These are phyloP conservation scores for Phytophthora quininea DNA, from an alignment of 352 stramenopile species.

Conservation along the genomic window DNA sequence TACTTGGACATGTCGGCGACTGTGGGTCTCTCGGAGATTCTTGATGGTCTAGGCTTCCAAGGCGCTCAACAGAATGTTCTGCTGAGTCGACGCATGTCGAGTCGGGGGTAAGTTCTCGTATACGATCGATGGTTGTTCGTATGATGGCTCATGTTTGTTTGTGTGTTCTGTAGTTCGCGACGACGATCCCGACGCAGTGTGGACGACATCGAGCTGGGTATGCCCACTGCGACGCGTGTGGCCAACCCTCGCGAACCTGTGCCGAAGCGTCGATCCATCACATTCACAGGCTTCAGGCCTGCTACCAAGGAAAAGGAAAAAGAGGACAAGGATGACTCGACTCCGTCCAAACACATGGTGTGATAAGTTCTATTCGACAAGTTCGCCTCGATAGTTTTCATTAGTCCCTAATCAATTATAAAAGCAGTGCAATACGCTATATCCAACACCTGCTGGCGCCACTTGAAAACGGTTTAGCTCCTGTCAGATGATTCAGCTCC, in stretches of 20 bases:
- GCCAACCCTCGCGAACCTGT: conserved; percentile 53
- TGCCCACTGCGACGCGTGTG: conserved; percentile 56
- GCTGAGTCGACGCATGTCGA: conserved; percentile 62
- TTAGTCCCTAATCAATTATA: not conserved
- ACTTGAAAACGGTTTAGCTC: too few species aligned
- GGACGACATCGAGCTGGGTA: conserved; percentile 80
- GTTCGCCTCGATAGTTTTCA: not conserved
- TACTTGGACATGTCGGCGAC: conserved; percentile 86
- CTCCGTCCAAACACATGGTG: conserved; percentile 21
- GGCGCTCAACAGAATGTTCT: conserved; percentile 53
- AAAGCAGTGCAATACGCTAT: too few species aligned
- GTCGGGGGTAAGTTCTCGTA: conserved; percentile 35
- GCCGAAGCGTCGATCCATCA: conserved; percentile 77
- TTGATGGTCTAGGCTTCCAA: conserved; percentile 65
- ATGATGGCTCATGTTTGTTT: conserved; percentile 5
- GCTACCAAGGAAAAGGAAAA: conserved; percentile 33
- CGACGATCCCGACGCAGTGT: conserved; percentile 51
- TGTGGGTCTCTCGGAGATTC: conserved; percentile 70
- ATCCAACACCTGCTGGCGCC: too few species aligned
- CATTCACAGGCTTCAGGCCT: conserved; percentile 64
- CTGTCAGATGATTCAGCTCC: too few species aligned
- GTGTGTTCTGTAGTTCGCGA: conserved; percentile 14
- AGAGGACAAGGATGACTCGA: conserved; percentile 24
- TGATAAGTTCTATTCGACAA: conserved; percentile 15
- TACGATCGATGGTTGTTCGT: conserved; percentile 11